phyloP scores from a whole-genome alignment of 441 rosid species.

The Gossypium lobatum region DNA sequence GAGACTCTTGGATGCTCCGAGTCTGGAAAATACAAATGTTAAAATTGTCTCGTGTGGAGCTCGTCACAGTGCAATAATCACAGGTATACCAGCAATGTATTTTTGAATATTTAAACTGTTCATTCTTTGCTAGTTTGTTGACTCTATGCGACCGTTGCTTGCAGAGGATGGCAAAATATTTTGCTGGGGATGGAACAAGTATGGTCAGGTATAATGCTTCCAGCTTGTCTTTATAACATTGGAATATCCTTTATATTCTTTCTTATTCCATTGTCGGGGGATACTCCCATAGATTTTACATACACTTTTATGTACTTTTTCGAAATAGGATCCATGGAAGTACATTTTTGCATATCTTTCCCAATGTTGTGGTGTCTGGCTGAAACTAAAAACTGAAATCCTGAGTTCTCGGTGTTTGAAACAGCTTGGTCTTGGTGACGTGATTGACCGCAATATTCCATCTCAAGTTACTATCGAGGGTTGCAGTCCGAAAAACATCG shows the following conservation, averaged over 20 bases:
- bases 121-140: not conserved
- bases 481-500: constrained; percentile 51
- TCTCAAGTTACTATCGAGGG: constrained; percentile 60
- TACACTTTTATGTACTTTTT: not conserved
- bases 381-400: not conserved
- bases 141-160: constrained; percentile 22
- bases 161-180: constrained; percentile 67
- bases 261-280: too few relatives aligned
- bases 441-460: constrained; percentile 77
- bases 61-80: constrained; percentile 71
- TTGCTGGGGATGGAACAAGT: constrained; percentile 99
- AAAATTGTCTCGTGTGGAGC: constrained; percentile 82
- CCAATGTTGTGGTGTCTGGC: not conserved
- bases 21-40: constrained; percentile 55
- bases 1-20: constrained; percentile 78
- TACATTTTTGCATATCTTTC: not conserved
- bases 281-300: not conserved
- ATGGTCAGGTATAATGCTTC: constrained; percentile 73
- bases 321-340: not conserved
- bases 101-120: not conserved
- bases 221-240: not conserved
- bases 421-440: constrained; percentile 97
- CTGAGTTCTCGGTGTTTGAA: not conserved
- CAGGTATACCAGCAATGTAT: constrained; percentile 40
- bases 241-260: not conserved